These are phyloP conservation scores for Thecaphora frezii DNA, from an alignment of 1,284 basidiomycete genomes.

Conservation along the genomic window DNA sequence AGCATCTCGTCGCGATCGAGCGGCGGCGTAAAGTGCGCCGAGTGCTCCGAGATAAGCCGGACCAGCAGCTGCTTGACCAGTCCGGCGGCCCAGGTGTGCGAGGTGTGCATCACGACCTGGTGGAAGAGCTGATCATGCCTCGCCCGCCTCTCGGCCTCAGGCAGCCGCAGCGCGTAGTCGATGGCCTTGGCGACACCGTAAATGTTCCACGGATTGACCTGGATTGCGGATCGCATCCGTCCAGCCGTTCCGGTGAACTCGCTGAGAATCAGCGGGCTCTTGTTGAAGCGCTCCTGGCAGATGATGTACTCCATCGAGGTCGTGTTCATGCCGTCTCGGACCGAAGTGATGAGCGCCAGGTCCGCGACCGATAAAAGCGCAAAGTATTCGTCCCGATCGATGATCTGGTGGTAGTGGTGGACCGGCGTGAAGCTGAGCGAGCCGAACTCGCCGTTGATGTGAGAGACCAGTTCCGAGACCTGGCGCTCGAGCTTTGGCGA, in stretches of 20 bases:
- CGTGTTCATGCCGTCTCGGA: slow-evolving; percentile 98
- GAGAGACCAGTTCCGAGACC: slow-evolving; percentile 89
- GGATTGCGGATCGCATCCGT: slow-evolving; percentile 78
- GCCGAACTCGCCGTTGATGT: slow-evolving; percentile 96
- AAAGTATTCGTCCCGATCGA: slow-evolving; percentile 94
- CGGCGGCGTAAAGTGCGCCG: slow-evolving; percentile 82
- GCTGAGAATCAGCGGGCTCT: slow-evolving; percentile 81
- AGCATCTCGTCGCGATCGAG: slow-evolving; percentile 71
- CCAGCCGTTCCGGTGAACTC: slow-evolving; percentile 97
- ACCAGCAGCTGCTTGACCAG: slow-evolving; percentile 84
- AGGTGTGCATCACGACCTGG: slow-evolving; percentile 89
- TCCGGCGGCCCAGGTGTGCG: slow-evolving; percentile 90
- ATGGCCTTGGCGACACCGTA: slow-evolving; percentile 92
- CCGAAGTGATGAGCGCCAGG: slow-evolving; percentile 89
- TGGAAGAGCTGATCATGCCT: slow-evolving; percentile 73
- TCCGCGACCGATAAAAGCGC: slow-evolving; percentile 93
- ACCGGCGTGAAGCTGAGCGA: slow-evolving; percentile 94
- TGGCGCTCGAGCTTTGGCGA: slow-evolving; percentile 90
- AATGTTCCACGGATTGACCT: slow-evolving; percentile 73
- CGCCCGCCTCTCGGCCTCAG: slow-evolving; percentile 71
- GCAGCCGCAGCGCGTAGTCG: slow-evolving; percentile 82
- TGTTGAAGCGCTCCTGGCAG: slow-evolving; percentile 76
- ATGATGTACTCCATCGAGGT: slow-evolving; percentile 93
- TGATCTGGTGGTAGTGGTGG: slow-evolving; percentile 98
- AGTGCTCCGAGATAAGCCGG: slow-evolving; percentile 77